Base-by-base conservation (phyloP, 176 grass and related monocot genomes). In the Saccharum spontaneum region DNA sequence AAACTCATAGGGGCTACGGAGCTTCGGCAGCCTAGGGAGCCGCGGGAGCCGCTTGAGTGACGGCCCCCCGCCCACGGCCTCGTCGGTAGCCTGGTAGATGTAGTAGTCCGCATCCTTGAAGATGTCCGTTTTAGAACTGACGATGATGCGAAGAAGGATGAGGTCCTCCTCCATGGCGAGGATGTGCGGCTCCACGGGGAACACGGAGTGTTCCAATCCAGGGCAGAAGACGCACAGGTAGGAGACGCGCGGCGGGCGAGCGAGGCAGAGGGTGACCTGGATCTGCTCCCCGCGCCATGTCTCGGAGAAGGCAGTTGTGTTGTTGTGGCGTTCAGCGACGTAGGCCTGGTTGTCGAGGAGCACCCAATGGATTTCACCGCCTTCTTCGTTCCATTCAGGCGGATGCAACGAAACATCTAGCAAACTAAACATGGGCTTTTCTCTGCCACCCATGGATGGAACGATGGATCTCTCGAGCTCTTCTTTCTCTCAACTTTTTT, bases 241-340 rank as follows among this genome's bases (percentile, higher is more conserved):
- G 28, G 63, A 66, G 26, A 66, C 28, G 28, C 63, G 28, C 63
- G 63, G 28, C 26, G 63, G 28, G 63, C 41, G 30, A 20, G 34
- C 65, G 30, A 34, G 18, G 65, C 11, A 81, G 20, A 81, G 49
- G 45, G 65, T 69, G 12, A 81, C 79, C 79, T 50, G 46, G 79
- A 81, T 22, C 20, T 3, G 16, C 18, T 66, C 41, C 44, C 46
- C 64, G 22, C 31, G 44, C 31, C 13, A 2, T 3, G 65, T 68
- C 10, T 2, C 3, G 62, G 17, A 14, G 78, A 26, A 13, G 64
- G 79, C 79, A 65, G 79, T 81, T 31, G 79, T 81, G 64, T 11
- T 2, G 65, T 81, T 81, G 65, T 39, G 18, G 3, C 65, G 31
- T 17, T 69, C 63, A 44, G 45, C 65, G 12, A 69, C n/a, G 65